Evolutionary conservation across 2,329 filamentous ascomycete genomes (phyloP).

Genomic region (Metarhizium robertsii): DNA sequence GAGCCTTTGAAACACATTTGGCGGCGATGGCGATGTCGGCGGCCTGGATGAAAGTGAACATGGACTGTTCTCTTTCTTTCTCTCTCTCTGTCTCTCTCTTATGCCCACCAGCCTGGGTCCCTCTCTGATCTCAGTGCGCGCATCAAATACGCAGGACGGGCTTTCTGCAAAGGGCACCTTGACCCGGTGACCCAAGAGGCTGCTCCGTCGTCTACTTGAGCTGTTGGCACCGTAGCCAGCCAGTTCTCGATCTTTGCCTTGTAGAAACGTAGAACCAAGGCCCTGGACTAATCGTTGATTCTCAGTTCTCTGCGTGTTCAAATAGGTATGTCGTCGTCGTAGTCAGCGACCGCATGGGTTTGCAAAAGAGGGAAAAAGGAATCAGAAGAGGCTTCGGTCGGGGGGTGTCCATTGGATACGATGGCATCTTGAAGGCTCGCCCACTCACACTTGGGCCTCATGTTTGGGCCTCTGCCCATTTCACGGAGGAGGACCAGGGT

Average conservation of each 20-base stretch:
- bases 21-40: background rate
- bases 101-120: background rate
- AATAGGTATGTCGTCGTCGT: too few relatives aligned
- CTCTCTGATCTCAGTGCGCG: background rate
- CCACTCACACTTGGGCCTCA: constrained; percentile 4
- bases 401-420: background rate
- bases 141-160: too few relatives aligned
- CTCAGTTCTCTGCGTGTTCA: too few relatives aligned
- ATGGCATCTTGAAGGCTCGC: background rate
- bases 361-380: background rate
- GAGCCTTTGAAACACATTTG: constrained; percentile 16
- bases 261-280: too few relatives aligned
- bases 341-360: too few relatives aligned
- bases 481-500: background rate
- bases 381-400: background rate
- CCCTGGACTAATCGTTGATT: too few relatives aligned
- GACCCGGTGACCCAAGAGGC: too few relatives aligned
- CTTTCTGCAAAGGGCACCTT: too few relatives aligned
- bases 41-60: background rate
- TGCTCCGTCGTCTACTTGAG: background rate
- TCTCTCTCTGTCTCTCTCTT: background rate
- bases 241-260: too few relatives aligned
- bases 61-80: background rate
- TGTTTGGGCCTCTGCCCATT: constrained; percentile 5
- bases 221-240: too few relatives aligned